phyloP scores from a whole-genome alignment of 148 eudicot genomes.

The Spergularia bocconei region DNA sequence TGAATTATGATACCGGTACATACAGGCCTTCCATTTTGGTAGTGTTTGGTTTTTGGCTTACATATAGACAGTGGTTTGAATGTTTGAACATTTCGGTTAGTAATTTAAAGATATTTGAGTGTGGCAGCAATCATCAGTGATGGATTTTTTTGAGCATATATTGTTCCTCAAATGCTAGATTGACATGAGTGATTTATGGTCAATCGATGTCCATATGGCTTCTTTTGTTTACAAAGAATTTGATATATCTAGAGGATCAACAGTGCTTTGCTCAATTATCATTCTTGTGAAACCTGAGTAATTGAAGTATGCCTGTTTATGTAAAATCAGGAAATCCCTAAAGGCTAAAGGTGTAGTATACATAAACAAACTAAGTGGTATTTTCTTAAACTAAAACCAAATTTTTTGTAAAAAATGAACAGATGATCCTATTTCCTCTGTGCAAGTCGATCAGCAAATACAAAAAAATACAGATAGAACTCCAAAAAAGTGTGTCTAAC shows the following conservation, averaged over 20 bases:
- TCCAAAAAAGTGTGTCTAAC: conserved; percentile 20
- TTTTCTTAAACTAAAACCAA: conserved; percentile 5
- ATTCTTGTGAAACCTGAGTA: background rate
- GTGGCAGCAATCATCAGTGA: background rate
- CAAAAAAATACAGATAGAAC: conserved; percentile 16
- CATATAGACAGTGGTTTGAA: background rate
- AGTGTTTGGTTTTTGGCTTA: background rate
- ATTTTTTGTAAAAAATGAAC: conserved; percentile 5
- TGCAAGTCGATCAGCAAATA: conserved; percentile 9
- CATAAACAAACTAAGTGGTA: conserved; percentile 13
- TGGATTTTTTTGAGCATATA: background rate
- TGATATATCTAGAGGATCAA: background rate
- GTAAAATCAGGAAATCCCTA: background rate
- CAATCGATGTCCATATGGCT: no score
- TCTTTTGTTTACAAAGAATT: background rate
- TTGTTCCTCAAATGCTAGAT: background rate
- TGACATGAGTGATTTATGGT: background rate
- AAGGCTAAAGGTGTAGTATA: conserved; percentile 12
- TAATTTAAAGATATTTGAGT: no score
- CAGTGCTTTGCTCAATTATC: background rate
- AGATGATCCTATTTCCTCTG: conserved; percentile 23
- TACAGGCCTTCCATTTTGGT: background rate
- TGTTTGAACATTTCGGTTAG: background rate
- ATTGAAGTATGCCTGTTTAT: conserved; percentile 3
- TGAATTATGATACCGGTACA: conserved; percentile 5